phyloP scores from a whole-genome alignment of 257 asterid genomes.

The Salvia hispanica region DNA sequence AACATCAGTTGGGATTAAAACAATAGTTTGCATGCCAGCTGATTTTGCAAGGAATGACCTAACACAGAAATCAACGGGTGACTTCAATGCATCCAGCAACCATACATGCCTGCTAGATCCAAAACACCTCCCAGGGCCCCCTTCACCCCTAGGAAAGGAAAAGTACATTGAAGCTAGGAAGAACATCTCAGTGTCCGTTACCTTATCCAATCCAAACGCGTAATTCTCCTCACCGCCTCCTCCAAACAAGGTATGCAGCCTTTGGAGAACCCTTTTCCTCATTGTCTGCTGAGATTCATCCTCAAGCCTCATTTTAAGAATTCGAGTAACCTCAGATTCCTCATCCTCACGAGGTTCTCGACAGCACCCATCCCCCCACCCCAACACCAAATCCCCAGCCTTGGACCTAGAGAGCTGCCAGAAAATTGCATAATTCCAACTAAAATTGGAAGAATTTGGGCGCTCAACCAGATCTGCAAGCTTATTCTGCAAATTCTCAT shows the following conservation, averaged over 20 bases:
- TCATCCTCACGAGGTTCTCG: conserved; percentile 77
- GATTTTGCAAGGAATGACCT: conserved; percentile 82
- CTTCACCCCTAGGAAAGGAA: conserved; percentile 77
- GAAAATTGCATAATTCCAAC: conserved; percentile 94
- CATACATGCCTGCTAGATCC: conserved; percentile 66
- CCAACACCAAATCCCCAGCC: conserved; percentile 79
- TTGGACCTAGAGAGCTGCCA: conserved; percentile 95
- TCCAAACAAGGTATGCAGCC: conserved; percentile 73
- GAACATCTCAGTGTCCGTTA: conserved; percentile 95
- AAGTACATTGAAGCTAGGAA: conserved; percentile 97
- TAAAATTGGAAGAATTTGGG: conserved; percentile 56
- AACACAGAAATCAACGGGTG: conserved; percentile 60
- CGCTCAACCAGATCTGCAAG: conserved; percentile 93
- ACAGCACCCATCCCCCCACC: conserved; percentile 99
- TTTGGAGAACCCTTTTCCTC: conserved; percentile 87
- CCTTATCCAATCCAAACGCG: conserved; percentile 87
- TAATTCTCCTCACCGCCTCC: conserved; percentile 80
- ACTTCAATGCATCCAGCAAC: conserved; percentile 59
- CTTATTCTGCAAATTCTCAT: conserved; percentile 83
- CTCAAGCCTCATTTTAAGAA: conserved; percentile 54
- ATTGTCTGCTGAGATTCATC: conserved; percentile 83
- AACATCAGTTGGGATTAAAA: conserved; percentile 76
- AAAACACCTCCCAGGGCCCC: conserved; percentile 87
- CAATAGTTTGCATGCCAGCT: conserved; percentile 87
- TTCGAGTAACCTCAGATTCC: conserved; percentile 57